Percentiles rank a stretch among this genome's conserved stretches.
phyloP scores from a whole-genome alignment of 306 rosid genomes.

The Ceratonia siliqua region DNA sequence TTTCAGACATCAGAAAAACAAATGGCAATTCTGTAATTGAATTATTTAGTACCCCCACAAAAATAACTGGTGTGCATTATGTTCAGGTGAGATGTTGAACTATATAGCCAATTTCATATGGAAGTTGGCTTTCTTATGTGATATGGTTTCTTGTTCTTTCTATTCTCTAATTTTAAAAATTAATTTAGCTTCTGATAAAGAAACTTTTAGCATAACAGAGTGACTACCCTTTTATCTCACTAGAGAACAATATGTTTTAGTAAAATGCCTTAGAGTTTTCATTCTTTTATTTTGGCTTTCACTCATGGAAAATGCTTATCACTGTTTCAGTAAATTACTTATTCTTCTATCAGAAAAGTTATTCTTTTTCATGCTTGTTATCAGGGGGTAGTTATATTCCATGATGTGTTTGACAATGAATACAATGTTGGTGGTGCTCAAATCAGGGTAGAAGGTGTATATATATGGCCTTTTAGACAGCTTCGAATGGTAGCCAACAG shows the following conservation, averaged over 20 bases:
- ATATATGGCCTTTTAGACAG: constrained; percentile 98
- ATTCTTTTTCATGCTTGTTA: constrained; percentile 35
- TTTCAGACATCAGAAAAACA: constrained; percentile 75
- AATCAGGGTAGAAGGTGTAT: constrained; percentile 92
- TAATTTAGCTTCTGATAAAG: not conserved
- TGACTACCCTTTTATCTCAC: constrained; percentile 10
- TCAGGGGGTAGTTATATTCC: constrained; percentile 84
- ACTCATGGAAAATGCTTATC: not conserved
- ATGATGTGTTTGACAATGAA: constrained; percentile 74
- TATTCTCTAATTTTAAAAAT: not conserved
- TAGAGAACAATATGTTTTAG: not conserved
- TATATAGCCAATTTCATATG: constrained; percentile 15
- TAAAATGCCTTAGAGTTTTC: not conserved
- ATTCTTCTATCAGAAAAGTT: not conserved
- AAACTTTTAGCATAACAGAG: not conserved
- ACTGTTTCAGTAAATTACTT: constrained; percentile 17
- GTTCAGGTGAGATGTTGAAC: constrained; percentile 68
- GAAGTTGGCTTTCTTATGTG: constrained; percentile 18
- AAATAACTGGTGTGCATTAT: constrained; percentile 94
- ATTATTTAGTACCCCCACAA: constrained; percentile 80
- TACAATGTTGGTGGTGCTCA: constrained; percentile 75
- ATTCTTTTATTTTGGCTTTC: not conserved
- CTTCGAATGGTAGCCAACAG: constrained; percentile 94
- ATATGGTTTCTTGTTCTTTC: constrained; percentile 24
- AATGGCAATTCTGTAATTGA: constrained; percentile 78